phyloP scores from a whole-genome alignment of 1,139 yeast genomes.

The Yamadazyma spencermartinsiae region DNA sequence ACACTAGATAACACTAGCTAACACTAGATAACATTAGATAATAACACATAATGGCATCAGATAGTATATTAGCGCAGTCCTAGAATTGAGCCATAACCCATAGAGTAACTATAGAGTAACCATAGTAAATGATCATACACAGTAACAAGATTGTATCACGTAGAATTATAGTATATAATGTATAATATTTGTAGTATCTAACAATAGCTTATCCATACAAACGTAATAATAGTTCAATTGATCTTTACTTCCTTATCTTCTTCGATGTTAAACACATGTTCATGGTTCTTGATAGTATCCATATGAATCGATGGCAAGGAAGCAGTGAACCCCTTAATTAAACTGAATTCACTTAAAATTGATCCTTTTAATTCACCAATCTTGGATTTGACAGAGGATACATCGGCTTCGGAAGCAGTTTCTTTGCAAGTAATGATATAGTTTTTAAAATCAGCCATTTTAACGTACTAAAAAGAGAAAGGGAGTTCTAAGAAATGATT shows the following conservation, averaged over 20 bases:
- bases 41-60: too few relatives aligned
- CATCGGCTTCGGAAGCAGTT: conserved; percentile 31
- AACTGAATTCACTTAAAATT: conserved; percentile 60
- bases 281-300: conserved; percentile 40
- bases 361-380: conserved; percentile 57
- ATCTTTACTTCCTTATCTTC: conserved; percentile 62
- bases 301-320: conserved; percentile 53
- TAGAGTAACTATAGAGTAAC: background rate
- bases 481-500: conserved; percentile 1
- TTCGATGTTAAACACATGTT: conserved; percentile 53
- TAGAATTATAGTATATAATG: background rate
- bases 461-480: conserved; percentile 1
- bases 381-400: conserved; percentile 31
- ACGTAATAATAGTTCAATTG: too few relatives aligned
- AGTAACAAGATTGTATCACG: too few relatives aligned
- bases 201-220: conserved; percentile 10
- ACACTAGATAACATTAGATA: too few relatives aligned
- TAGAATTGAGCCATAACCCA: too few relatives aligned
- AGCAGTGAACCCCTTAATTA: conserved; percentile 69
- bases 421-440: conserved; percentile 44
- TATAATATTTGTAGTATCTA: background rate
- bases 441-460: conserved; percentile 22
- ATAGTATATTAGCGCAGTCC: too few relatives aligned
- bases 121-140: too few relatives aligned
- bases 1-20: too few relatives aligned